phyloP scores from a whole-genome alignment of 176 grass and related monocot genomes.

The Bolboschoenus planiculmis region DNA sequence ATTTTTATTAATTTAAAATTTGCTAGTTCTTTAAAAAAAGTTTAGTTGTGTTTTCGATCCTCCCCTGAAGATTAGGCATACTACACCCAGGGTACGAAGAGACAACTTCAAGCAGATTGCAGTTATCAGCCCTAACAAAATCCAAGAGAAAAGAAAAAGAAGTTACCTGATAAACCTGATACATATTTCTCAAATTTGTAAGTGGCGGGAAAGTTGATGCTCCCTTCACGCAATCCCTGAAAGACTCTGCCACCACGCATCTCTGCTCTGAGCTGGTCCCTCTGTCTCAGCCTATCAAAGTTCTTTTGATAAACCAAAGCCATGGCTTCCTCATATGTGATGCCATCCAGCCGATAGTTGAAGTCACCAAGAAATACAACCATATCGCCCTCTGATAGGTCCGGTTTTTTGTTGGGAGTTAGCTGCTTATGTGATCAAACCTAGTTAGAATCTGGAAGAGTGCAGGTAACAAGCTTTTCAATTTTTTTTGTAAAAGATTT shows the following conservation, averaged over 20 bases:
- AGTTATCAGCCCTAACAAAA: neutral
- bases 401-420: constrained; percentile 38
- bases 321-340: constrained; percentile 79
- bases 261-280: constrained; percentile 77
- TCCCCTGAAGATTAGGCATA: neutral
- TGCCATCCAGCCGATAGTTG: constrained; percentile 69
- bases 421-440: constrained; percentile 22
- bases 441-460: neutral
- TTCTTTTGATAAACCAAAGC: constrained; percentile 44
- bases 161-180: constrained; percentile 59
- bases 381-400: constrained; percentile 75
- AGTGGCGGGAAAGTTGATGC: constrained; percentile 69
- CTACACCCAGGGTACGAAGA: neutral
- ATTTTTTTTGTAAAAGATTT: neutral
- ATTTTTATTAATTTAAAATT: neutral
- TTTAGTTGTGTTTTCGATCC: neutral
- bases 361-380: constrained; percentile 94
- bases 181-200: constrained; percentile 89
- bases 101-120: neutral
- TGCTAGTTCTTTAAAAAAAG: neutral
- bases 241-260: constrained; percentile 81
- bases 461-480: neutral
- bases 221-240: constrained; percentile 81
- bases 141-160: neutral
- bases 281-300: constrained; percentile 63